Evolutionary conservation across 1,284 basidiomycete genomes (phyloP), one percentile per base, ranked within the genome.

Genomic region (Sutorius eximius): DNA sequence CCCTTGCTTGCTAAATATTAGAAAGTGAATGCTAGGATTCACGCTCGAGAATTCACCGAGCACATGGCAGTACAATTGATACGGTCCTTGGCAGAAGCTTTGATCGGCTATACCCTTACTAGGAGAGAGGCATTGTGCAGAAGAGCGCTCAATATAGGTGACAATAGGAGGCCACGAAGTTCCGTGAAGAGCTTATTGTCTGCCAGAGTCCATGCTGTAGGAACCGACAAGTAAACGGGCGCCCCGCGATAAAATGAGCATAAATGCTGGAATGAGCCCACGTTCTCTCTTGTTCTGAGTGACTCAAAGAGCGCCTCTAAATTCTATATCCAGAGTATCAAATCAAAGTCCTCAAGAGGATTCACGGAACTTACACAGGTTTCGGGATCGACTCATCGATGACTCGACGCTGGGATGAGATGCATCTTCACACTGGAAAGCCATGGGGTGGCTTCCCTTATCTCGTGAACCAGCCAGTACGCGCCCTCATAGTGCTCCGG

Each of bases 151-250:
- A 10, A 16, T 8, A 16, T 20, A 18, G 29, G 18, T 24, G 22
- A 15, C 18, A 34, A 3, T 20, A n/a, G 12, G n/a, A 22, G 30
- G 1, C 11, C 16, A 10, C 4, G 15, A 15, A n/a, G 4, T 45
- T 34, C 15, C 16, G 11, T n/a, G n/a, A 10, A 20, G 29, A 51
- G 58, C 38, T 13, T 42, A 47, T 32, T 30, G 1, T 30, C 16
- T 10, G 7, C 41, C 42, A 46, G 34, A 29, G 20, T 3, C n/a
- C 9, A 33, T 55, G 46, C 51, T 62, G 52, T 60, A 41, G 24
- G 8, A 1, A 22, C 44, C 9, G 22, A 36, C 38, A 42, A 30
- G 42, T 38, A 7, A 3, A 30, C 29, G 51, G 33, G 18, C 0
- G 11, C 22, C 40, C 15, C 18, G 27, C 6, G 18, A 18, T 33